Conservation (phyloP, 495 filamentous ascomycete species). For the Oidiodendron maius region DNA sequence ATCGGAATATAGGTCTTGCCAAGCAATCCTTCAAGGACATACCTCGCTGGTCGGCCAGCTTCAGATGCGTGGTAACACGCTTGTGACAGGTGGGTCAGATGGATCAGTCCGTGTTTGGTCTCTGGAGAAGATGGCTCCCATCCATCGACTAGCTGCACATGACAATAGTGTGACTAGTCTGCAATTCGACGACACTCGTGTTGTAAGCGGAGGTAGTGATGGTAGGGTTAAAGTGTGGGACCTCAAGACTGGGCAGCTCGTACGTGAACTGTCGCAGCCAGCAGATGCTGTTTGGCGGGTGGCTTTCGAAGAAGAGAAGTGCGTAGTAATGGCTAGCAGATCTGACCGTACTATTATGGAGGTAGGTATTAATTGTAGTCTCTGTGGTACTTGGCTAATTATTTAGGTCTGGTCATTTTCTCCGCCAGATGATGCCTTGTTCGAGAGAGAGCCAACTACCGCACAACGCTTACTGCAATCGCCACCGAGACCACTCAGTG, state of each 20-base stretch:
- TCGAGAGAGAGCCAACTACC: constrained; percentile 29
- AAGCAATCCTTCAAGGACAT: constrained; percentile 93
- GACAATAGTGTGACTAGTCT: constrained; percentile 97
- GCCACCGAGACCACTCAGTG: constrained; percentile 15
- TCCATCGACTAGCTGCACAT: constrained; percentile 93
- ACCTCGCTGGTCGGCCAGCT: constrained; percentile 96
- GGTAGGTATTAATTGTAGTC: constrained; percentile 44
- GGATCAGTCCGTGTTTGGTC: constrained; percentile 96
- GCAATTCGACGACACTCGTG: constrained; percentile 90
- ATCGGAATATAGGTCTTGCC: constrained; percentile 19
- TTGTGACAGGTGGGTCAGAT: constrained; percentile 94
- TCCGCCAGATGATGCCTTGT: constrained; percentile 63
- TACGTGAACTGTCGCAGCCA: constrained; percentile 82
- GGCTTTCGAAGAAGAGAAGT: constrained; percentile 97
- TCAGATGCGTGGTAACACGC: constrained; percentile 87
- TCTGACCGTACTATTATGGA: constrained; percentile 90
- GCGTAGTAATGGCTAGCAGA: constrained; percentile 88
- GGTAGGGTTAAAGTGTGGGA: constrained; percentile 98
- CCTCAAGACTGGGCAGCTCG: constrained; percentile 79
- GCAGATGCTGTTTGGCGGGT: constrained; percentile 96
- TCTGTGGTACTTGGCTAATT: constrained; percentile 12
- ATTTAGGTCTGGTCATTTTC: constrained; percentile 88
- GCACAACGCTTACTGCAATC: constrained; percentile 14
- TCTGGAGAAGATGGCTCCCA: constrained; percentile 76
- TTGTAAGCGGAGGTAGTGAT: constrained; percentile 93